Base-by-base conservation (phyloP, 75 land plant species). In the Pinus albicaulis region DNA sequence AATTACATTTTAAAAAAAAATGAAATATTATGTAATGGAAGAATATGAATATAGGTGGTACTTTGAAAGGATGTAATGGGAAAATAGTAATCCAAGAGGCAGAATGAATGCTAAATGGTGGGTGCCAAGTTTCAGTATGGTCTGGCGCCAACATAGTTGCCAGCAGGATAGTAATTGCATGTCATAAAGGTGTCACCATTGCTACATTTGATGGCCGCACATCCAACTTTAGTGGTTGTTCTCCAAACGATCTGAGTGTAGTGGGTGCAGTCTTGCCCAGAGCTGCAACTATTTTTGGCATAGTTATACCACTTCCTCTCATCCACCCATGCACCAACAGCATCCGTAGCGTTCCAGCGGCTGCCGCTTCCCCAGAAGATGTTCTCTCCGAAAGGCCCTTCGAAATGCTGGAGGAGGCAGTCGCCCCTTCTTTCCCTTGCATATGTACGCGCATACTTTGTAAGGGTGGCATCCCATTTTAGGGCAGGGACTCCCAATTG, bases 171-270 rank as follows among this genome's bases (percentile, higher is more conserved):
- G 74, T 91, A 91, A 77, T 76, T 88, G 83, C 93, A 91, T 68
- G 38, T 84, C 58, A 83, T 73, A 81, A 88, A 81, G 22, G 64
- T 66, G 16, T 31, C 69, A 1, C 90, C 88, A 24, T 56, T 77
- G 66, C n/a, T 65, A 74, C 92, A 91, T 38, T 0, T 55, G 19
- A 81, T 82, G 24, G 73, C 38, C 0, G 86, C 90, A 57, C 90
- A 91, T 19, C 93, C 93, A 0, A 88, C 52, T 16, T 64, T 55
- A 13, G 72, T 60, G 52, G 90, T 69, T 3, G 55, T 73, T 22
- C 77, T 59, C 93, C 93, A 88, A 59, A 90, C 88, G 8, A 89
- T 83, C 73, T 83, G 86, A 41, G 89, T 84, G 76, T 89, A 89
- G 75, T 89, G 89, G 36, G 80, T 79, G 66, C 92, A 90, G 56